Evolutionary conservation across 768 basidiomycete genomes (phyloP), one percentile per base, ranked within the genome.

Genomic region (Hypholoma fasciculare): DNA sequence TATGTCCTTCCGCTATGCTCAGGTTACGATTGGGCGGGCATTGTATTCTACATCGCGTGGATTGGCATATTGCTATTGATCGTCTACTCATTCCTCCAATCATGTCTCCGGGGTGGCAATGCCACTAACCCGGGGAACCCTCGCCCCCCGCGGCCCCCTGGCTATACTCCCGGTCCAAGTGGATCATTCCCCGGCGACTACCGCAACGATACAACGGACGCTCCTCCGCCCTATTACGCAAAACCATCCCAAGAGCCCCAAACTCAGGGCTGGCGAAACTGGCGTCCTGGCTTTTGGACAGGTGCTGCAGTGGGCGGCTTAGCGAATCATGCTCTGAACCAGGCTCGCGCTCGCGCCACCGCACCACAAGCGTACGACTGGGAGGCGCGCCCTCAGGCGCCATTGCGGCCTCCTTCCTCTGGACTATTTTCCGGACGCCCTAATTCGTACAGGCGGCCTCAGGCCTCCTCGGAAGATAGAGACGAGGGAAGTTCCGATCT

Each of bases 281-380:
- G 85, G 84, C 71, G 75, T 42, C 88, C 90, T 11, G 93, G 93
- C 3, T 95, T 96, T 69, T 95, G 88, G 90, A 88, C 90, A 1
- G 94, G 94, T 3, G 84, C 90, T 7, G 82, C 84, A 0, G 65
- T 89, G 1, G 95, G 92, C 7, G 88, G 87, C 23, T 69, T 90
- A 2, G 89, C 86, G 2, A 82, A 85, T 26, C 82, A 83, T 60
- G 64, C 86, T 2, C 61, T 48, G 63, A 64, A 47, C 56, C 71
- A 57, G 19, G 34, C 4, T 17, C 61, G 36, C 39, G n/a, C 17
- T 26, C 54, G n/a, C 54, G 37, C 40, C 17, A 19, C 38, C 23
- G 17, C 58, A 14, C 16, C 52, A 20, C 51, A 47, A 55, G 57
- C 67, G 47, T 88, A 82, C 62, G 86, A 87, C 63, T 89, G 86